phyloP scores from a whole-genome alignment of 73 alveolate genomes.

The Stentor coeruleus region DNA sequence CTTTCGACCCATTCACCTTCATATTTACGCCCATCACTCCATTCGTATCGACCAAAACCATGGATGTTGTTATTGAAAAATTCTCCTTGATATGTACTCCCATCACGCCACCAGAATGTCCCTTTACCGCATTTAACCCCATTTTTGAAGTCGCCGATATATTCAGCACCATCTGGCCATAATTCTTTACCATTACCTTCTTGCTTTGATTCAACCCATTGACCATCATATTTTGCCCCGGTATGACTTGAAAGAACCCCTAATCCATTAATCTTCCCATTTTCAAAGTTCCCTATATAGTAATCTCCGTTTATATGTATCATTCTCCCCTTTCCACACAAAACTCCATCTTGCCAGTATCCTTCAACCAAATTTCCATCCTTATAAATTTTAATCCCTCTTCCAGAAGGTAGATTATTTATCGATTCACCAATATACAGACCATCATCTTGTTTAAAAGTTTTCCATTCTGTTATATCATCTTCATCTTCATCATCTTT shows the following conservation, averaged over 20 bases:
- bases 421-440: not conserved
- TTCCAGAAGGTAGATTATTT: not conserved
- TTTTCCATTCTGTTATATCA: not conserved
- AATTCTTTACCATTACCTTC: constrained; percentile 59
- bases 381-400: not conserved
- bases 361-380: not conserved
- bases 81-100: constrained; percentile 71
- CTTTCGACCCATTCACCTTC: constrained; percentile 38
- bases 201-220: constrained; percentile 46
- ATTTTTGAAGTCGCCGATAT: constrained; percentile 32
- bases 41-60: constrained; percentile 40
- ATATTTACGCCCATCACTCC: constrained; percentile 45
- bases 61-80: constrained; percentile 42
- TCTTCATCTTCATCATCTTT: not conserved
- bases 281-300: constrained; percentile 32
- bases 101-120: constrained; percentile 71
- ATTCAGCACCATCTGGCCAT: constrained; percentile 65
- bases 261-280: constrained; percentile 36
- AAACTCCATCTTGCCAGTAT: not conserved
- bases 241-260: constrained; percentile 40
- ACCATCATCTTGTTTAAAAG: not conserved
- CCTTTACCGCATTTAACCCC: constrained; percentile 80
- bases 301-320: not conserved
- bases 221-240: constrained; percentile 51
- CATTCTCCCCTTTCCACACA: not conserved